Conservation (phyloP, 495 filamentous ascomycete species). For the Penicillium longicatenatum region DNA sequence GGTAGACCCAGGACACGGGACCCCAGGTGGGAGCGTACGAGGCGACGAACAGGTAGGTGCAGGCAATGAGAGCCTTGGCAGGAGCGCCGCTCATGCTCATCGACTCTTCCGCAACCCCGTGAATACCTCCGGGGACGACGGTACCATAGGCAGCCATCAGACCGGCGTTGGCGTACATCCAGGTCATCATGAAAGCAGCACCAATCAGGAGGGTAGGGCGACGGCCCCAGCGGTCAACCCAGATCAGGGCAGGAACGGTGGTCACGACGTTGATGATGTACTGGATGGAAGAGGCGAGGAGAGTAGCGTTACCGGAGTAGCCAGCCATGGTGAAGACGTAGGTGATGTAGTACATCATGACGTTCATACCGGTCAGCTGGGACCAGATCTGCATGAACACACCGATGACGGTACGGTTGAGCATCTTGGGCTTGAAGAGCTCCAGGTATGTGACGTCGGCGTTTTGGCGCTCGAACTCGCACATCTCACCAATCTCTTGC, state of each 20-base stretch:
- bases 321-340: constrained; percentile 44
- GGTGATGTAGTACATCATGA: constrained; percentile 63
- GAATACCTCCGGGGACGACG: constrained; percentile 50
- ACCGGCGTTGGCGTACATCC: constrained; percentile 67
- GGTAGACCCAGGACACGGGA: constrained; percentile 66
- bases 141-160: constrained; percentile 58
- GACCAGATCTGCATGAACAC: constrained; percentile 82
- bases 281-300: constrained; percentile 69
- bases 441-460: constrained; percentile 67
- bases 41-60: constrained; percentile 66
- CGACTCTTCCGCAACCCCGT: constrained; percentile 34
- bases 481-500: constrained; percentile 67
- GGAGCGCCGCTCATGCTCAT: constrained; percentile 38
- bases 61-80: constrained; percentile 61
- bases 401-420: constrained; percentile 71
- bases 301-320: constrained; percentile 33
- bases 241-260: constrained; percentile 56
- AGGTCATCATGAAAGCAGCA: constrained; percentile 66
- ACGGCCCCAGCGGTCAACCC: constrained; percentile 63
- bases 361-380: constrained; percentile 83
- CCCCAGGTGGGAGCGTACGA: constrained; percentile 61
- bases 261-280: constrained; percentile 63
- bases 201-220: constrained; percentile 65
- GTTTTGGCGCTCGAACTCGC: constrained; percentile 65
- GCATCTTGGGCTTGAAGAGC: constrained; percentile 67